Conservation (phyloP, 2,329 filamentous ascomycete species). For the Exophiala mesophila region DNA sequence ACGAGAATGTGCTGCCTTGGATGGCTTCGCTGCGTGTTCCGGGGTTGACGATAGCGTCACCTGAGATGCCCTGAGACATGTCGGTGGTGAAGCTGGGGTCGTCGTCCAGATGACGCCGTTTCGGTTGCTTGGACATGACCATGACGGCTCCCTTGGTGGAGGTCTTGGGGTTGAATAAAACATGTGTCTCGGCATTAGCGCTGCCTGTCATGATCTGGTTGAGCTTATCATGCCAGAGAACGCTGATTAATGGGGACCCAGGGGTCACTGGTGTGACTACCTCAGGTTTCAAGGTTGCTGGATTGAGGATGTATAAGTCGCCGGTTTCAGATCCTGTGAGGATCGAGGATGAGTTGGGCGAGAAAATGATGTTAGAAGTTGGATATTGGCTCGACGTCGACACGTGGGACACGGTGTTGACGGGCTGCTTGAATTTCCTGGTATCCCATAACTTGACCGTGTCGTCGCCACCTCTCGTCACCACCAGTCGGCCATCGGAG, state of each 20-base stretch:
- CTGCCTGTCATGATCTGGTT: slow-evolving; percentile 96
- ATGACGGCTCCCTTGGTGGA: slow-evolving; percentile 77
- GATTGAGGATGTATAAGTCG: slow-evolving; percentile 86
- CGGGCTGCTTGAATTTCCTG: slow-evolving; percentile 85
- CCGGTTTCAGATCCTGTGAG: slow-evolving; percentile 84
- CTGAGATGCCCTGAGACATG: slow-evolving; percentile 65
- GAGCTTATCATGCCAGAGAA: slow-evolving; percentile 88
- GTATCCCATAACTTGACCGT: slow-evolving; percentile 96
- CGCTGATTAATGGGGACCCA: slow-evolving; percentile 72
- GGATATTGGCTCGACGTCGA: slow-evolving; percentile 81
- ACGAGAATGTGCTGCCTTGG: slow-evolving; percentile 52
- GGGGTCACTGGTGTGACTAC: slow-evolving; percentile 85
- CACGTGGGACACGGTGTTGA: slow-evolving; percentile 71
- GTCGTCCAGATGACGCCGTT: slow-evolving; percentile 92
- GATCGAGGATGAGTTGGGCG: slow-evolving; percentile 75
- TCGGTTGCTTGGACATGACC: slow-evolving; percentile 88
- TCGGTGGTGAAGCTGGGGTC: slow-evolving; percentile 83
- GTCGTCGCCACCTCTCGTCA: slow-evolving; percentile 86
- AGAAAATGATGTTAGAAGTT: slow-evolving; percentile 83
- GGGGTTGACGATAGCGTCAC: slow-evolving; percentile 71
- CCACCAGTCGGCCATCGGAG: slow-evolving; percentile 79
- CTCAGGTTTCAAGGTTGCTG: slow-evolving; percentile 80
- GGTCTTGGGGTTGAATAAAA: slow-evolving; percentile 83
- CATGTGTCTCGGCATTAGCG: slow-evolving; percentile 80
- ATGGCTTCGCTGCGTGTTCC: slow-evolving; percentile 21